These are phyloP conservation scores for Metahyphopichia silvanorum DNA, from an alignment of 805 yeast genomes.

Conservation along the genomic window DNA sequence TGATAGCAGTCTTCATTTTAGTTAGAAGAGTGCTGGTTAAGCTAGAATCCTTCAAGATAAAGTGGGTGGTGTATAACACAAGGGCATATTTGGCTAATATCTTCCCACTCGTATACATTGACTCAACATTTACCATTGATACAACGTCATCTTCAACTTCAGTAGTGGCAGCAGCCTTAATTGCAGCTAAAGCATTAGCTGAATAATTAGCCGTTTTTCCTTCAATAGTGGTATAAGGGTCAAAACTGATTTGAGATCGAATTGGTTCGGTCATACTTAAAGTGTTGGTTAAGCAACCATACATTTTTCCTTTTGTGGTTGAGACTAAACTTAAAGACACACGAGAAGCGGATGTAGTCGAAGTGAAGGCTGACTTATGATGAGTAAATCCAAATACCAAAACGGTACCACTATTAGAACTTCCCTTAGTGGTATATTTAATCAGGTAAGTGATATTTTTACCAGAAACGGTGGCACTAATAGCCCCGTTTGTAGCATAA, in stretches of 20 bases:
- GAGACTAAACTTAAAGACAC: conserved; percentile 43
- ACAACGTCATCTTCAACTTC: conserved; percentile 16
- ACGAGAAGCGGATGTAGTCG: conserved; percentile 19
- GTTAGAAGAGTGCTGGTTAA: conserved; percentile 12
- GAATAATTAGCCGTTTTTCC: conserved; percentile 10
- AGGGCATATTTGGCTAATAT: conserved; percentile 19
- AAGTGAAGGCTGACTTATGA: conserved; percentile 46
- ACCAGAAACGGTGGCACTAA: conserved; percentile 30
- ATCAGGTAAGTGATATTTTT: conserved; percentile 34
- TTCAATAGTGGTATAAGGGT: conserved; percentile 27
- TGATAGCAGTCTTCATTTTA: conserved; percentile 14
- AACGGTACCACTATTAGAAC: conserved; percentile 39
- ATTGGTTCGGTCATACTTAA: conserved; percentile 42
- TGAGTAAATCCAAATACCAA: conserved; percentile 69
- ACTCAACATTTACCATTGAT: conserved; percentile 10
- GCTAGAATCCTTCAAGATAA: conserved; percentile 15
- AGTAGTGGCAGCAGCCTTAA: conserved; percentile 9
- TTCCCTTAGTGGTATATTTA: conserved; percentile 42
- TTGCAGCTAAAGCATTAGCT: conserved; percentile 8
- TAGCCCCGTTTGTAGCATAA: conserved; percentile 48
- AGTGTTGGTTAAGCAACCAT: conserved; percentile 40
- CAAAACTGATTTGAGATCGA: conserved; percentile 44
- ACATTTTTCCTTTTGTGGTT: conserved; percentile 47
- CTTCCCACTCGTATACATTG: conserved; percentile 24
- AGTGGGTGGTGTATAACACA: conserved; percentile 16